These are phyloP conservation scores for Tetracladium marchalianum DNA, from an alignment of 495 filamentous ascomycete genomes.

Conservation along the genomic window DNA sequence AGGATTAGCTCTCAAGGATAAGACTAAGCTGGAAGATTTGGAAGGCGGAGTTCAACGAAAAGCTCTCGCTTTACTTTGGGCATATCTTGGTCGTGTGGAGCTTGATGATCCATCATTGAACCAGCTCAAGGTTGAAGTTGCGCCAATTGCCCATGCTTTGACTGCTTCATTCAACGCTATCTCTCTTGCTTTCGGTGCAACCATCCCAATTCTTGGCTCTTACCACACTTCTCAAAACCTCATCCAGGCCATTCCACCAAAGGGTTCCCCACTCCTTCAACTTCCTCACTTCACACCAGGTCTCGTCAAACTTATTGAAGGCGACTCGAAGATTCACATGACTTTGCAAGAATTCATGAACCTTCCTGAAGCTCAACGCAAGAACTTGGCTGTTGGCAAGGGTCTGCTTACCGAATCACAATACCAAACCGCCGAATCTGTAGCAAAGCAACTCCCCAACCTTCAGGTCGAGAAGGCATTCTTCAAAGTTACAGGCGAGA, in stretches of 20 bases:
- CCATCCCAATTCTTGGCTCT: conserved; percentile 69
- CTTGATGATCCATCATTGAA: conserved; percentile 59
- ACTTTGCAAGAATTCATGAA: conserved; percentile 83
- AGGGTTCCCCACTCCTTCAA: conserved; percentile 80
- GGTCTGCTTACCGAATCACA: conserved; percentile 64
- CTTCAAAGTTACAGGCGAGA: conserved; percentile 96
- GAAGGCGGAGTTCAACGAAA: conserved; percentile 69
- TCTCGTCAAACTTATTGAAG: conserved; percentile 67
- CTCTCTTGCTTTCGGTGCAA: conserved; percentile 76
- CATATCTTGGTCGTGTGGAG: conserved; percentile 81
- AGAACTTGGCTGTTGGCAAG: conserved; percentile 54
- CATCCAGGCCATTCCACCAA: conserved; percentile 80
- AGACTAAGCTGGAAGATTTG: conserved; percentile 54
- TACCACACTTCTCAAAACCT: conserved; percentile 74
- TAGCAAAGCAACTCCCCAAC: conserved; percentile 73
- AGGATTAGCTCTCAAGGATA: conserved; percentile 59
- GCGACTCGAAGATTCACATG: conserved; percentile 62
- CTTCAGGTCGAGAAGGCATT: conserved; percentile 87
- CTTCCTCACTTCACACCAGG: conserved; percentile 76
- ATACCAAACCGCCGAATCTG: conserved; percentile 61
- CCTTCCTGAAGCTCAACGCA: conserved; percentile 62
- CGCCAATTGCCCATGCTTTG: conserved; percentile 73
- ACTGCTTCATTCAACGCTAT: conserved; percentile 83
- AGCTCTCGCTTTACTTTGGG: conserved; percentile 85
- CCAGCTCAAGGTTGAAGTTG: conserved; percentile 67